A percentile compares a stretch with the other conserved stretches of the same genome.
These are phyloP conservation scores for Chaetomium fimeti DNA, from an alignment of 495 filamentous ascomycete species.

Conservation along the genomic window DNA sequence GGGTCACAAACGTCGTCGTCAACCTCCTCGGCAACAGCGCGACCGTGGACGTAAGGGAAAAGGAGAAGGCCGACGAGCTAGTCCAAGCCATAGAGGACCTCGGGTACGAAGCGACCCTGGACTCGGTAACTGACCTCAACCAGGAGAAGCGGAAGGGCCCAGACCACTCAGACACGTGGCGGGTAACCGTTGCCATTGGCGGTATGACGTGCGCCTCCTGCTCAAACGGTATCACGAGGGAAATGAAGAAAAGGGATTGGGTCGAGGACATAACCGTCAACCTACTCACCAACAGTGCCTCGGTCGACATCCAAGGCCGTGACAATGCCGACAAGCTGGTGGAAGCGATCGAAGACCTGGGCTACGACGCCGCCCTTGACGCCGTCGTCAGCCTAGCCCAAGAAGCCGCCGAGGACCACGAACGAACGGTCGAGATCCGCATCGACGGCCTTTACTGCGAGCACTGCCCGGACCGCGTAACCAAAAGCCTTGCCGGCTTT, in stretches of 20 bases:
- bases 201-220: constrained; percentile 88
- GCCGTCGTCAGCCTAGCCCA: constrained; percentile 37
- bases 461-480: constrained; percentile 70
- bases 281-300: constrained; percentile 70
- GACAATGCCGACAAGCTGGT: constrained; percentile 56
- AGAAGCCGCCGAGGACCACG: constrained; percentile 29
- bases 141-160: constrained; percentile 27
- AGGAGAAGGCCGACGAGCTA: constrained; percentile 52
- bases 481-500: constrained; percentile 42
- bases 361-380: constrained; percentile 70
- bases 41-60: constrained; percentile 59
- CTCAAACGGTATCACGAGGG: constrained; percentile 61
- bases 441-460: constrained; percentile 87
- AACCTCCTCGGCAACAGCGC: constrained; percentile 73
- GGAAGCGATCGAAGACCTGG: constrained; percentile 73
- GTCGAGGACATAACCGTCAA: constrained; percentile 65
- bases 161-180: constrained; percentile 42
- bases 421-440: constrained; percentile 62
- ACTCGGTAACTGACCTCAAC: constrained; percentile 43
- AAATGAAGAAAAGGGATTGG: constrained; percentile 61
- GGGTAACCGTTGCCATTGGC: constrained; percentile 65
- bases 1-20: constrained; percentile 61
- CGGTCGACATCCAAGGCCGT: constrained; percentile 59
- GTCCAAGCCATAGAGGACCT: constrained; percentile 73
- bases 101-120: constrained; percentile 72